Evolutionary conservation across 768 basidiomycete species (phyloP), one percentile per base, ranked within the genome.

Genomic region (Sutorius australiensis): DNA sequence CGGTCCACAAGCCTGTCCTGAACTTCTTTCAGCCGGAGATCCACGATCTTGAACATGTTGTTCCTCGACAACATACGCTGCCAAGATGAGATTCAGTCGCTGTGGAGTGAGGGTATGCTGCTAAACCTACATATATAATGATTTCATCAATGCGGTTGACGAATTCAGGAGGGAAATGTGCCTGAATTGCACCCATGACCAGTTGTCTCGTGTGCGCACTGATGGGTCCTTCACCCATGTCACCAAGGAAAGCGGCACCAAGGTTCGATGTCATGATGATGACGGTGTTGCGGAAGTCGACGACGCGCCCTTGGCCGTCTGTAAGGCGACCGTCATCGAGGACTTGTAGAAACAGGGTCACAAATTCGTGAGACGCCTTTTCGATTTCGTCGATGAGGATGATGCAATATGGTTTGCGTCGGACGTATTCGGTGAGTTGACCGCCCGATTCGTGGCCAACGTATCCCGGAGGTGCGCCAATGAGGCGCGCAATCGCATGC

Each of bases 231-330:
- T 86, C 82, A 3, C 78, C 79, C 75, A 87, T 80, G 45, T 91
- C 90, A 51, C 87, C 82, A 43, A 92, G 76, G 71, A 80, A 88
- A 19, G 77, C 75, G 6, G 89, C 87, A 40, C 91, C 94, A 17
- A 95, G 78, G 66, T 98, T 98, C 45, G 90, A 92, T 5, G 94
- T 95, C 84, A 95, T 89, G 70, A 94, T 89, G 67, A 95, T 92
- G 64, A 95, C 89, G 1, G 92, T 91, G 67, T 94, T 95, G 53
- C 85, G 78, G 78, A 92, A 93, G 70, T 91, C 87, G 17, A 91
- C 82, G 38, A 91, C 76, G 55, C 89, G 83, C n/a, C 93, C 93
- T 71, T 95, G 92, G 7, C 92, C 89, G 61, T 95, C 93, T 19
- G 94, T 95, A 57, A 95, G 76, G 40, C 89, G 83, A 10, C 94